Base-by-base conservation (phyloP, 2,329 filamentous ascomycete genomes). In the Claviceps spartinae region DNA sequence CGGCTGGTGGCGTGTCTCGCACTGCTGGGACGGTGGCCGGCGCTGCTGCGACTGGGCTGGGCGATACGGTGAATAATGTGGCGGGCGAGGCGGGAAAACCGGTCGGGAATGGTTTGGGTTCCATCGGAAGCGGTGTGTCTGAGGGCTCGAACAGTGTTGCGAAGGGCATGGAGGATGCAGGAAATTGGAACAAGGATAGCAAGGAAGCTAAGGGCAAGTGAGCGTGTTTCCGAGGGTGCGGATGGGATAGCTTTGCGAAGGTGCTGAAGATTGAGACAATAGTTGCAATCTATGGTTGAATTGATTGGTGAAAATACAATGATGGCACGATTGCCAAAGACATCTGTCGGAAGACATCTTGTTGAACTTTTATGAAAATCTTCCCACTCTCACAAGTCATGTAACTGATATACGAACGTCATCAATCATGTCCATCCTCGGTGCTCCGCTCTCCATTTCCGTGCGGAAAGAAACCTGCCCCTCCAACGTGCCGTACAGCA, bases 251-350 rank as follows among this genome's bases (percentile, higher is more conserved):
- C 47, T 68, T 80, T 2, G 72, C 73, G 14, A 72, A 76, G 64
- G 77, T 59, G 78, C 78, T 13, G 78, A 78, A 3, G 65, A 80
- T 61, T 79, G 77, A 76, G 76, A 75, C 66, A 69, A 65, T 30
- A 30, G 30, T 11, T 30, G 30, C 30, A 9, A 30, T 30, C 30
- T 30, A 30, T 30, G 30, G 30, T 8, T 30, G 54, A 45, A 34
- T 9, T 5, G 13, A 45, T 26, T 45, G 42, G 2, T 16, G 42
- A 26, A 45, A 8, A 20, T n/a, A 7, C 9, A 30, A 36, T 49
- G 11, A 49, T 49, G 47, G 24, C 24, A 34, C 20, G 18, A 49
- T 24, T 2, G 24, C 26, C 16, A 45, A 34, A 30, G 13, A 45
- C 14, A 30, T 24, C 20, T 24, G 4, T 44, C 16, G 18, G 3